Base-by-base conservation (phyloP, 345 rosid genomes). In the Eucalyptus victrix region DNA sequence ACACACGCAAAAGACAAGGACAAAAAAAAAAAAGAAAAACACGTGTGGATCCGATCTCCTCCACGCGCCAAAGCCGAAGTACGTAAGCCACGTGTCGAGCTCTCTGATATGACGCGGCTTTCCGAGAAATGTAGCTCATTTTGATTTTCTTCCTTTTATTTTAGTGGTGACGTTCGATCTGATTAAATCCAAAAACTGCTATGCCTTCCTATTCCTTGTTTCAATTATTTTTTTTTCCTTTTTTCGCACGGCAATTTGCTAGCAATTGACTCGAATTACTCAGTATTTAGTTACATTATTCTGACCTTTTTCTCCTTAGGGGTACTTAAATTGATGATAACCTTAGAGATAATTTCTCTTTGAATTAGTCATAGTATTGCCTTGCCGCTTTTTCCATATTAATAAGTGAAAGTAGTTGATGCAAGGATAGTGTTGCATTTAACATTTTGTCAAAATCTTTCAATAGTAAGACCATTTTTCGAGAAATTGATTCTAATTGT, bases 381-480 rank as follows among this genome's bases (percentile, higher is more conserved):
- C 3, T 2, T 3, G 23, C 19, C 42, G 1, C 37, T 32, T 67
- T 67, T 67, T 32, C 23, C 42, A 2, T 67, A 17, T 67, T 5
- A 34, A 32, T 17, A 9, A 67, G 10, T 10, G 12, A 9, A 16
- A 67, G 6, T 32, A 32, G 21, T 34, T 17, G 19, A 32, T 32
- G 80, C 21, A 8, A 67, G 80, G 40, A 16, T 4, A 2, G 1
- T 16, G 23, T 32, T 18, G 24, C 23, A 0, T 32, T 67, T 5
- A 17, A 37, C 40, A 32, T 7, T 67, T 67, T 67, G 40, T 32
- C 23, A 5, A 32, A 67, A 17, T 16, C 23, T 32, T 67, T 32
- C 5, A 28, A 26, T 58, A 17, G 17, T 2, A 30, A 16, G 40
- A 32, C 19, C 23, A 8, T 16, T 15, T 2, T 14, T 32, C 0